Evolutionary conservation across 2,329 filamentous ascomycete species (phyloP).

Genomic region (Akanthomyces uredinophilus): DNA sequence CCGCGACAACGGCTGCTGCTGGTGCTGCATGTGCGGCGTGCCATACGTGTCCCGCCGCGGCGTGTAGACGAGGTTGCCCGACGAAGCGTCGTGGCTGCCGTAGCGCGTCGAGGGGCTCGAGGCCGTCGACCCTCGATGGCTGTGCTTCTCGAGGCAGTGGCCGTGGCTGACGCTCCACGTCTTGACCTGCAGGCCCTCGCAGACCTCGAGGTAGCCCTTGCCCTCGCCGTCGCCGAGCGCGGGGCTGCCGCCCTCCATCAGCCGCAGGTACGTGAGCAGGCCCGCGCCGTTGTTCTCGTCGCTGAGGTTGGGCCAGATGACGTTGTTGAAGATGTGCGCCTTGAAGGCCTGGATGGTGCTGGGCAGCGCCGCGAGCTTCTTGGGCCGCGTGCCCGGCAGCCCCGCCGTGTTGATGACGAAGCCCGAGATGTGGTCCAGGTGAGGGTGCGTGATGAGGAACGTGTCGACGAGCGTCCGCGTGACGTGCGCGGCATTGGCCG

Average conservation of each 20-base stretch:
- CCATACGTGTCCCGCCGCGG: conserved; percentile 25
- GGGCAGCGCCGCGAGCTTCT: conserved; percentile 79
- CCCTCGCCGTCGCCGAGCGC: conserved; percentile 75
- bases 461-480: conserved; percentile 76
- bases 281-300: conserved; percentile 95
- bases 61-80: conserved; percentile 22
- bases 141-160: conserved; percentile 71
- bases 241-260: conserved; percentile 84
- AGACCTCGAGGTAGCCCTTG: conserved; percentile 81
- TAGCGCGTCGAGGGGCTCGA: conserved; percentile 47
- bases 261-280: conserved; percentile 80
- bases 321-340: conserved; percentile 91
- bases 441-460: conserved; percentile 93
- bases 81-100: conserved; percentile 43
- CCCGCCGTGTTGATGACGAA: conserved; percentile 92
- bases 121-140: conserved; percentile 51
- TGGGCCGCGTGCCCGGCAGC: conserved; percentile 73
- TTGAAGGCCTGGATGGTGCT: conserved; percentile 91
- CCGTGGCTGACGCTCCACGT: conserved; percentile 86
- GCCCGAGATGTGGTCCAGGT: conserved; percentile 88
- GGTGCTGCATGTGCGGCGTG: neutral
- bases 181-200: conserved; percentile 83
- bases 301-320: conserved; percentile 95
- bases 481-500: conserved; percentile 77
- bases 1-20: conserved; percentile 16